These are phyloP conservation scores for Trichoderma cornu-damae DNA, from an alignment of 2,329 filamentous ascomycete species.

Conservation along the genomic window DNA sequence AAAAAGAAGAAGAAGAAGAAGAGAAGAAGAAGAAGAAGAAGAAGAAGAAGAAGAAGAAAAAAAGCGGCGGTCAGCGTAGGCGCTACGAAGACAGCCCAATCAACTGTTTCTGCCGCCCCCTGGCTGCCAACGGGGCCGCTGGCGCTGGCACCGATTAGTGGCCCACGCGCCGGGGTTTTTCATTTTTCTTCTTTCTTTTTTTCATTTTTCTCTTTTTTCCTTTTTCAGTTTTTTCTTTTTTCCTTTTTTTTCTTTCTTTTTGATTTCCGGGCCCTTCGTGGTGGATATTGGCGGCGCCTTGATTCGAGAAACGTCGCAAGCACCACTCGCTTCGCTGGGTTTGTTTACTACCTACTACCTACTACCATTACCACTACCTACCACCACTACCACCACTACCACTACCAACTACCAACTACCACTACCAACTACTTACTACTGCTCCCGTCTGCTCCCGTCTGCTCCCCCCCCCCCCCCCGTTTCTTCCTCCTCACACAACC, in stretches of 20 bases:
- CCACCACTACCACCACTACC: no score
- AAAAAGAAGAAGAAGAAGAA: not conserved
- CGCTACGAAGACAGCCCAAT: not conserved
- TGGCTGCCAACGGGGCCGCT: not conserved
- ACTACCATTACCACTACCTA: no score
- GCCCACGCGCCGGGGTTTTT: constrained; percentile 1
- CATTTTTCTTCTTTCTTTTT: no score
- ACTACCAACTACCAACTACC: no score
- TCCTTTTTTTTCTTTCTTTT: no score
- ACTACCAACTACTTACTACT: no score
- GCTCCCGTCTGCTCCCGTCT: constrained; percentile 9
- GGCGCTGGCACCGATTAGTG: constrained; percentile 8
- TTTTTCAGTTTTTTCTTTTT: no score
- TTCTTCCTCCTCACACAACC: constrained; percentile 3
- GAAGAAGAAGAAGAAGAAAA: not conserved
- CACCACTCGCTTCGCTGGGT: no score
- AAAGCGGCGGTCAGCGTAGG: not conserved
- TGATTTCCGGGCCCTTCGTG: not conserved
- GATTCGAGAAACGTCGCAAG: constrained; percentile 10
- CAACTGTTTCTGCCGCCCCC: not conserved
- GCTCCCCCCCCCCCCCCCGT: not conserved
- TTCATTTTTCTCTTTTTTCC: no score
- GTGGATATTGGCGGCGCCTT: constrained; percentile 2
- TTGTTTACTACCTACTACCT: no score
- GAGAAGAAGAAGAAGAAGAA: not conserved